Evolutionary conservation across 2,329 filamentous ascomycete genomes (phyloP).

Genomic region (Sporothrix brunneoviolacea): DNA sequence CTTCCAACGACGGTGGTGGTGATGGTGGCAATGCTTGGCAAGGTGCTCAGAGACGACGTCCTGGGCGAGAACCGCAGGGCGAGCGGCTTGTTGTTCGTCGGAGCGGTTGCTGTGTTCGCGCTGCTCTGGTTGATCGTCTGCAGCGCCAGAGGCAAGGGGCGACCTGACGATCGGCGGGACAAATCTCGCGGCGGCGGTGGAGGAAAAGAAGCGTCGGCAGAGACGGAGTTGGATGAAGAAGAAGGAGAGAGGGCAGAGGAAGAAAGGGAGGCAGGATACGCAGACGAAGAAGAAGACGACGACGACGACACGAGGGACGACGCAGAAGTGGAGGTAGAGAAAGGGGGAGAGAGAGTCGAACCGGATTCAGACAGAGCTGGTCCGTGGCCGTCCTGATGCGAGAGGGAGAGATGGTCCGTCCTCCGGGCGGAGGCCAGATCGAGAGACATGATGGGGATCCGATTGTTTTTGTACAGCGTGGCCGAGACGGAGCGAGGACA

Average conservation of each 20-base stretch:
- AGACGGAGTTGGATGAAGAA: constrained; percentile 1
- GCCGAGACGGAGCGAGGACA: no score
- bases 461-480: constrained; percentile 8
- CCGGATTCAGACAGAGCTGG: neutral
- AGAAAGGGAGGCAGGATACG: constrained; percentile 8
- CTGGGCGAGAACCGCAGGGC: neutral
- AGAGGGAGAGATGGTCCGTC: constrained; percentile 9
- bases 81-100: neutral
- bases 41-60: constrained; percentile 11
- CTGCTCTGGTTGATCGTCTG: neutral
- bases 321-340: neutral
- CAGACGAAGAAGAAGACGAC: neutral
- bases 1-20: neutral
- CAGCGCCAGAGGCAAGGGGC: constrained; percentile 11
- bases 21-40: constrained; percentile 9
- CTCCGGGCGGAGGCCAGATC: constrained; percentile 8
- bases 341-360: neutral
- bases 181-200: neutral
- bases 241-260: neutral
- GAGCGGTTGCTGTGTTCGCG: neutral
- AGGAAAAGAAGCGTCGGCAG: neutral
- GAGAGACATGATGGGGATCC: constrained; percentile 15
- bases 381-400: constrained; percentile 3
- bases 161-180: neutral
- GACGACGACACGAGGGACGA: constrained; percentile 6